Evolutionary conservation across 306 rosid species (phyloP).

Genomic region (apple (Malus domestica)): ASM211411v1 NC_041802.1:4940001-4940500

Average conservation of each 20-base stretch:
- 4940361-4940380: slow-evolving; percentile 44
- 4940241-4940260: neutral
- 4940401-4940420: slow-evolving; percentile 76
- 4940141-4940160: slow-evolving; percentile 74
- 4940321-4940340: neutral
- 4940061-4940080: slow-evolving; percentile 92
- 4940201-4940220: neutral
- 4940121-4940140: slow-evolving; percentile 85
- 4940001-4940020: slow-evolving; percentile 85
- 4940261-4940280: neutral
- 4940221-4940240: neutral
- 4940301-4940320: neutral
- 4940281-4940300: neutral
- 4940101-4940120: slow-evolving; percentile 76
- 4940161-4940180: slow-evolving; percentile 81
- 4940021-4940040: slow-evolving; percentile 70
- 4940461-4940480: slow-evolving; percentile 89
- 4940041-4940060: slow-evolving; percentile 72
- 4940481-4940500: slow-evolving; percentile 94
- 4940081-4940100: slow-evolving; percentile 98
- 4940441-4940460: slow-evolving; percentile 85
- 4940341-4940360: slow-evolving; percentile 11
- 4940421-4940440: slow-evolving; percentile 99
- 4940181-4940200: slow-evolving; percentile 73
- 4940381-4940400: slow-evolving; percentile 88